These are phyloP conservation scores for Linderniella brevidens DNA, from an alignment of 257 asterid genomes.

Conservation along the genomic window DNA sequence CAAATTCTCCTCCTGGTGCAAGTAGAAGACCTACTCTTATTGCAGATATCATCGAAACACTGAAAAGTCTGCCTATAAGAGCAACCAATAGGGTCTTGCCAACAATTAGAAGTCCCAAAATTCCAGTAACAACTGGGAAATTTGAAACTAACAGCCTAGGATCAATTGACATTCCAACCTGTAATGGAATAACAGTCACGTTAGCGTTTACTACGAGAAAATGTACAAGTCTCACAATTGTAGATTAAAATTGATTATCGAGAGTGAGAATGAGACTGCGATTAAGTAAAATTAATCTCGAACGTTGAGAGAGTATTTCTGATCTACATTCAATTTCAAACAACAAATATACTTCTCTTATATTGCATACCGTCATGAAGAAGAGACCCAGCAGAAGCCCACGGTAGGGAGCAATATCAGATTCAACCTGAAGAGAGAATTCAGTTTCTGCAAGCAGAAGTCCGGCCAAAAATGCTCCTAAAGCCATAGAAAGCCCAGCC, in stretches of 20 bases:
- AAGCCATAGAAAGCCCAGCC: conserved; percentile 99
- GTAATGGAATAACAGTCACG: conserved; percentile 15
- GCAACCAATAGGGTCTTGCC: conserved; percentile 87
- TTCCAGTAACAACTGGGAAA: conserved; percentile 76
- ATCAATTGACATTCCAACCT: conserved; percentile 99
- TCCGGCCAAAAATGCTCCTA: conserved; percentile 99
- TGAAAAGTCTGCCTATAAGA: conserved; percentile 70
- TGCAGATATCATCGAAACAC: conserved; percentile 77
- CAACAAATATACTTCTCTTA: too few relatives aligned
- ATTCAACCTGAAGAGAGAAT: conserved; percentile 96
- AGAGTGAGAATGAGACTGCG: too few relatives aligned
- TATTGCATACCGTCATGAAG: conserved; percentile 85
- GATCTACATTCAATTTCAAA: too few relatives aligned
- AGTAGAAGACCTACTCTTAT: conserved; percentile 94
- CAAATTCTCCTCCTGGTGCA: conserved; percentile 99
- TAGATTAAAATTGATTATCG: too few relatives aligned
- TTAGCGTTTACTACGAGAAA: too few relatives aligned
- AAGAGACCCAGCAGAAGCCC: conserved; percentile 97
- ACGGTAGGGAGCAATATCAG: conserved; percentile 99
- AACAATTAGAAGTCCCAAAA: conserved; percentile 66
- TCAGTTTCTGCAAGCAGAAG: conserved; percentile 98
- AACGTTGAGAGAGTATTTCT: too few relatives aligned
- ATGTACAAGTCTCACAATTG: background rate
- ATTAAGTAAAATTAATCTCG: too few relatives aligned
- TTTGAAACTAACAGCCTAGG: conserved; percentile 92